A percentile compares a stretch with the other conserved stretches of the same genome.
Conservation (phyloP, 140 eudicot genomes). For the Erigeron philadelphicus region DNA sequence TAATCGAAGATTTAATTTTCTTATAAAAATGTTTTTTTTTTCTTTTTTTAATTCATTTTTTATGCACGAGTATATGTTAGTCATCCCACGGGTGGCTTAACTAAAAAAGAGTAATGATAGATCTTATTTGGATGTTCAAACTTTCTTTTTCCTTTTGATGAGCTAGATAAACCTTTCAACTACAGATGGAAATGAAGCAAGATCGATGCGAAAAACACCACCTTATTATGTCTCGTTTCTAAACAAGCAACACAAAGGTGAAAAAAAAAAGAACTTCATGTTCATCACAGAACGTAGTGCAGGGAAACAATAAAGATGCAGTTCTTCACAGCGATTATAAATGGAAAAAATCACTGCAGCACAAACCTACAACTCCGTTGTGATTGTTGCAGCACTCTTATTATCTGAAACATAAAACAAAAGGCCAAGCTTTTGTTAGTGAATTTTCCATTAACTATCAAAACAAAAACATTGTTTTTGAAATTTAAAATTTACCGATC, state of each 20-base stretch:
- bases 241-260: slow-evolving; percentile 13
- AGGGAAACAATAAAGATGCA: slow-evolving; percentile 13
- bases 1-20: too few relatives aligned
- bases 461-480: background rate
- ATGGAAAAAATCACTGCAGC: slow-evolving; percentile 2
- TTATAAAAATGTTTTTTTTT: too few relatives aligned
- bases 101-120: too few relatives aligned
- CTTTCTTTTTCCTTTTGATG: too few relatives aligned
- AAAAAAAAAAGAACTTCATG: background rate
- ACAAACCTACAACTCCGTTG: slow-evolving; percentile 34
- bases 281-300: slow-evolving; percentile 12
- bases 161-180: background rate
- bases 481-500: slow-evolving; percentile 21
- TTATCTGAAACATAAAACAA: slow-evolving; percentile 28
- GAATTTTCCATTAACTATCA: background rate
- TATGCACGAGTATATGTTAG: too few relatives aligned
- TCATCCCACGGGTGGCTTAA: too few relatives aligned
- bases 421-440: background rate
- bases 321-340: slow-evolving; percentile 8
- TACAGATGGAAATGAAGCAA: background rate
- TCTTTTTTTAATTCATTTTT: too few relatives aligned
- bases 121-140: too few relatives aligned
- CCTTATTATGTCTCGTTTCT: slow-evolving; percentile 24
- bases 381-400: slow-evolving; percentile 27
- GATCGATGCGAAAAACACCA: slow-evolving; percentile 12